These are phyloP conservation scores for Suhomyces ambrosiae DNA, from an alignment of 1,139 yeast species.

Conservation along the genomic window DNA sequence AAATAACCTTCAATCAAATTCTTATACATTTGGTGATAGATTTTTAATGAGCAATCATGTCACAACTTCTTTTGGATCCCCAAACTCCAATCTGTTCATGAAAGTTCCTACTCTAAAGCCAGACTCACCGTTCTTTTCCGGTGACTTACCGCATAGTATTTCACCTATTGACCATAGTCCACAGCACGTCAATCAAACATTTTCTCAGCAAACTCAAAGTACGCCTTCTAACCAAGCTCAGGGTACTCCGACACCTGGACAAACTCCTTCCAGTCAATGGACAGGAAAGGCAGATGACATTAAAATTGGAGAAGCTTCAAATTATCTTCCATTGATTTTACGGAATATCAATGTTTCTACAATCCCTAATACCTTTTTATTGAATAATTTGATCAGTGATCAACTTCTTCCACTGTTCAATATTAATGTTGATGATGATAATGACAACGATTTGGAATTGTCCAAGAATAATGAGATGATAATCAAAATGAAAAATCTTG, in stretches of 20 bases:
- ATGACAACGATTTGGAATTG: constrained; percentile 35
- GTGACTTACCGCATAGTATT: constrained; percentile 23
- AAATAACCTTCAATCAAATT: not conserved
- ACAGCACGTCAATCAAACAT: constrained; percentile 16
- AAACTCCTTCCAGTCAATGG: constrained; percentile 10
- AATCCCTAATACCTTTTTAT: constrained; percentile 54
- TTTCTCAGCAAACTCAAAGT: constrained; percentile 1
- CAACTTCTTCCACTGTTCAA: constrained; percentile 25
- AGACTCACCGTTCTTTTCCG: constrained; percentile 34
- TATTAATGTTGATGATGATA: constrained; percentile 41
- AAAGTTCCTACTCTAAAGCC: constrained; percentile 22
- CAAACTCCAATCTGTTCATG: constrained; percentile 19
- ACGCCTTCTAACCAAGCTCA: constrained; percentile 6
- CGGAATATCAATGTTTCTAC: constrained; percentile 62
- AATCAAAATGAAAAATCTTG: constrained; percentile 28
- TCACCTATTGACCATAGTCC: constrained; percentile 25
- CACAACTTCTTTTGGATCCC: constrained; percentile 31
- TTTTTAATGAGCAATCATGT: constrained; percentile 2
- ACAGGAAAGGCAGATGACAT: constrained; percentile 8
- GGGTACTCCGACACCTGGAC: constrained; percentile 6
- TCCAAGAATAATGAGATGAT: constrained; percentile 34
- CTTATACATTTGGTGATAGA: constrained; percentile 1
- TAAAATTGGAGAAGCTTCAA: constrained; percentile 41
- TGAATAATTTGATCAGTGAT: constrained; percentile 29
- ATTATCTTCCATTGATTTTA: constrained; percentile 64